Percentiles rank a stretch among this genome's conserved stretches.
These are phyloP conservation scores for Funneliformis mosseae DNA, from an alignment of 192 early-diverging fungal genomes.

Conservation along the genomic window DNA sequence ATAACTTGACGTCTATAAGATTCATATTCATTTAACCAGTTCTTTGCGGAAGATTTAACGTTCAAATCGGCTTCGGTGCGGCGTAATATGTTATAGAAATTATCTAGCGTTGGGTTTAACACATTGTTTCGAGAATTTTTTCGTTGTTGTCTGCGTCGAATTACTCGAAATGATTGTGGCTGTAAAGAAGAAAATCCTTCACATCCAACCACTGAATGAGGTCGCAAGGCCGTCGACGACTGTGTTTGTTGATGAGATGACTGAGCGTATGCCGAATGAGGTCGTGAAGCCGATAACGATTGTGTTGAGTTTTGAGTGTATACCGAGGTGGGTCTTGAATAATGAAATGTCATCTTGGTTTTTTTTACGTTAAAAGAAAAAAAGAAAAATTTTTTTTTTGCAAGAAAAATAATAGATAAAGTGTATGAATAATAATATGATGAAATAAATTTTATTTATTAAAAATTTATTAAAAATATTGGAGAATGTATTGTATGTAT, in stretches of 20 bases:
- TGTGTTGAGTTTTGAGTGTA: not conserved
- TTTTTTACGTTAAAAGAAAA: not conserved
- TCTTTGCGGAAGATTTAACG: not conserved
- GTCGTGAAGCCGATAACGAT: not conserved
- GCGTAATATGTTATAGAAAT: slow-evolving; percentile 19
- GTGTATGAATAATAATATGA: no score
- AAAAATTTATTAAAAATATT: no score
- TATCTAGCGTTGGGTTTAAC: slow-evolving; percentile 16
- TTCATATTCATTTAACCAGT: slow-evolving; percentile 21
- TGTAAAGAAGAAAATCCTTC: not conserved
- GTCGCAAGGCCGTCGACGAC: no score
- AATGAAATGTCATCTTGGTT: not conserved
- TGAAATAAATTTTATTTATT: no score
- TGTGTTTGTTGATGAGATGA: not conserved
- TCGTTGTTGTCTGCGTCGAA: slow-evolving; percentile 16
- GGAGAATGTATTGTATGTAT: no score
- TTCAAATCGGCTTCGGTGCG: not conserved
- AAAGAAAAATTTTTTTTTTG: not conserved
- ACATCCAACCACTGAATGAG: not conserved
- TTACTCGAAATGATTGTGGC: slow-evolving; percentile 3
- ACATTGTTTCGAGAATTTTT: not conserved
- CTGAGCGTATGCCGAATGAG: not conserved
- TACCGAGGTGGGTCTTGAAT: not conserved
- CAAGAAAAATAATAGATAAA: not conserved
- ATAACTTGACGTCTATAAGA: not conserved